Evolutionary conservation across 2,329 filamentous ascomycete species (phyloP).

Genomic region (Sphaceloma murrayae): DNA sequence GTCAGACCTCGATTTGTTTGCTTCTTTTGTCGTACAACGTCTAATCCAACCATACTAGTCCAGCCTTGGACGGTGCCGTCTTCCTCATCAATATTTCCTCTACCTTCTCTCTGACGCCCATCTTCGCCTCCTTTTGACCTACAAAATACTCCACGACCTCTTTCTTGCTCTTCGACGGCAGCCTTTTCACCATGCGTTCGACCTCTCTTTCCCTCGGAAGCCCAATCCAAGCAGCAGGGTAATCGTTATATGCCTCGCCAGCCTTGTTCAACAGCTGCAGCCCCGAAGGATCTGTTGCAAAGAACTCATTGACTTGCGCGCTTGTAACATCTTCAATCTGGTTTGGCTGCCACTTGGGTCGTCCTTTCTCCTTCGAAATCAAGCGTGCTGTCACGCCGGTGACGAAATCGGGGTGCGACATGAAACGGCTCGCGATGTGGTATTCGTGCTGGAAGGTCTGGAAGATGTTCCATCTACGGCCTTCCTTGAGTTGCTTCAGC

Average conservation of each 20-base stretch:
- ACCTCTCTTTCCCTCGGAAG: slow-evolving; percentile 64
- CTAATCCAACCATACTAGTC: slow-evolving; percentile 5
- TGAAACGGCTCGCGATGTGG: slow-evolving; percentile 76
- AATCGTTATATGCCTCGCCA: slow-evolving; percentile 49
- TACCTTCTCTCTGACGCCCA: slow-evolving; percentile 49
- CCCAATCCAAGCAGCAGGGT: slow-evolving; percentile 61
- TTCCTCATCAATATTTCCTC: slow-evolving; percentile 49
- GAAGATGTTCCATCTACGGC: slow-evolving; percentile 65
- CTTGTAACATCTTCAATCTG: slow-evolving; percentile 57
- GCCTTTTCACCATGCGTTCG: slow-evolving; percentile 32
- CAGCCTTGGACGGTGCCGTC: slow-evolving; percentile 19
- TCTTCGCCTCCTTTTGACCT: slow-evolving; percentile 35
- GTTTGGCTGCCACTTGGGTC: slow-evolving; percentile 67
- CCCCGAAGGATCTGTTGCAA: slow-evolving; percentile 41
- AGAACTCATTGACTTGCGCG: slow-evolving; percentile 58
- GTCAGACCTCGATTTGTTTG: too few relatives aligned
- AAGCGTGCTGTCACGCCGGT: slow-evolving; percentile 82
- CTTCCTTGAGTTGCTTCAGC: slow-evolving; percentile 70
- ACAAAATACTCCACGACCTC: slow-evolving; percentile 34
- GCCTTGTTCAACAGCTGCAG: slow-evolving; percentile 51
- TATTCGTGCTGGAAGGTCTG: slow-evolving; percentile 82
- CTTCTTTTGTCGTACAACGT: neutral
- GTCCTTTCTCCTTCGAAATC: slow-evolving; percentile 55
- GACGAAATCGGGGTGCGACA: slow-evolving; percentile 82
- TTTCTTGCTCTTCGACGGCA: slow-evolving; percentile 27